These are phyloP conservation scores for Paramecium sexaurelia DNA, from an alignment of 73 alveolate species.

Conservation along the genomic window DNA sequence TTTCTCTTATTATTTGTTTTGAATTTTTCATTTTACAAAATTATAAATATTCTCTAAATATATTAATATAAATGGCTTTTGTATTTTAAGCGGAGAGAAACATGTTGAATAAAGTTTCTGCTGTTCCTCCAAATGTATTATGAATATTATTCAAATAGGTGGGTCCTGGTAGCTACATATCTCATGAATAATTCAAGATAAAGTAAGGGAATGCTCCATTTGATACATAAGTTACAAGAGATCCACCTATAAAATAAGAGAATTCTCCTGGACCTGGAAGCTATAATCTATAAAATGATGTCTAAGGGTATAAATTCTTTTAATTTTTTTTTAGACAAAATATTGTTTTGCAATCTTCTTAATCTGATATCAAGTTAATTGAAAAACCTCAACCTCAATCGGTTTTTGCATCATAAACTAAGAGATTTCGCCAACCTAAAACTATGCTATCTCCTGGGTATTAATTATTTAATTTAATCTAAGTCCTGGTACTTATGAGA, in stretches of 20 bases:
- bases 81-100: constrained; percentile 15
- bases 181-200: neutral
- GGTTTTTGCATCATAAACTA: neutral
- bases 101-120: neutral
- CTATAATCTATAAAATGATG: neutral
- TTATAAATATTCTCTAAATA: neutral
- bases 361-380: constrained; percentile 13
- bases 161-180: constrained; percentile 23
- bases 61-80: constrained; percentile 19
- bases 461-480: neutral
- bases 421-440: neutral
- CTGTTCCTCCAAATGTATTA: constrained; percentile 7
- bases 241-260: neutral
- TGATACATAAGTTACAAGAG: constrained; percentile 33
- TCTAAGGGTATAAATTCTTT: neutral
- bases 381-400: neutral
- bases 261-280: constrained; percentile 56
- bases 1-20: neutral
- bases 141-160: neutral
- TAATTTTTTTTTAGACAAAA: neutral
- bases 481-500: constrained; percentile 55
- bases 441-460: constrained; percentile 17
- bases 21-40: neutral
- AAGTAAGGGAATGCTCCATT: neutral
- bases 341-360: neutral